Evolutionary conservation across 2,329 filamentous ascomycete species (phyloP), one percentile per base, ranked within the genome.

Genomic region (Ilyonectria robusta): DNA sequence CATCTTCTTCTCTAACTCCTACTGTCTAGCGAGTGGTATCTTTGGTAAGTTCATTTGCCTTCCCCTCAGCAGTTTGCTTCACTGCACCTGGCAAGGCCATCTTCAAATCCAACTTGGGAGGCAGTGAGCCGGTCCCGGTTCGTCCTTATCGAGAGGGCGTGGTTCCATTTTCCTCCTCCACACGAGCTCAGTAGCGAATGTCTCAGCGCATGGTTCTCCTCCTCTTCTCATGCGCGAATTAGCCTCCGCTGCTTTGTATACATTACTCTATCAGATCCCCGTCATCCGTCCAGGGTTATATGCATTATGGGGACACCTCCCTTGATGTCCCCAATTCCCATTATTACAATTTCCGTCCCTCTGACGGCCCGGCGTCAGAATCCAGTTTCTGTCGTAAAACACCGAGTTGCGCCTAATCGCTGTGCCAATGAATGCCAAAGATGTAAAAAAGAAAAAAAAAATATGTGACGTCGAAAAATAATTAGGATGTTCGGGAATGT

Each of bases 341-440:
- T 76, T 74, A 76, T 74, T 74, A 74, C 70, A 74, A 60, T 66
- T 70, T 65, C 68, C 69, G 72, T 72, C 69, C 69, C 62, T 67
- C 72, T 67, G 73, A 75, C 74, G 71, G 68, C 71, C 69, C 69
- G 71, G 72, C 73, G 76, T 68, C 75, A 72, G 75, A 75, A 67
- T 69, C 72, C 67, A 66, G 70, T 67, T 62, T 72, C 71, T 69
- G 70, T 61, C 62, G 76, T 71, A 70, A 78, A 77, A 75, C 71
- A 76, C 71, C 77, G 71, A 69, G 63, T 76, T 81, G 78, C 80
- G 80, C 80, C 80, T 70, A 72, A 69, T 81, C 80, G 80, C 80
- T 81, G 78, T 81, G 79, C 77, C 75, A 75, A 79, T 79, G 77
- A 81, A 81, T 79, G 78, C 77, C 78, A 80, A 81, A 81, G 78